Base-by-base conservation (phyloP, 2,329 filamentous ascomycete species). In the Stenocarpella maydis region DNA sequence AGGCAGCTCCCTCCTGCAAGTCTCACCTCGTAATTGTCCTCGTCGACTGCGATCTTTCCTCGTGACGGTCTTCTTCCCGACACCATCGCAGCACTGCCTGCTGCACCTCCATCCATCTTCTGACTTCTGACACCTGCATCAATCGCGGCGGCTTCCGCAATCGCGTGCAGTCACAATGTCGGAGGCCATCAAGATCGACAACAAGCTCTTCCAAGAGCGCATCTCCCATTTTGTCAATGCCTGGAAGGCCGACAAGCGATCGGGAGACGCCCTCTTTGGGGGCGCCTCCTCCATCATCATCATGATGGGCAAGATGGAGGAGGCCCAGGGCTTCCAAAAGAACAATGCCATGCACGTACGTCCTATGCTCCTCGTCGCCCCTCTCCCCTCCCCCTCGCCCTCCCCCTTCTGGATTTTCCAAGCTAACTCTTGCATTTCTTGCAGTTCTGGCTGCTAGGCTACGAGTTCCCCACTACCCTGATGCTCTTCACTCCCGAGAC, bases 361-460 rank as follows among this genome's bases (percentile, higher is more conserved):
- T 73, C 53, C 50, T 34, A 17, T 19, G n/a, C 21, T 28, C 34
- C 47, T n/a, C 26, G 31, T 49, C 50, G 21, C 28, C 34, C 24
- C 54, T 45, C 24, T 34, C 43, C 45, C 31, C 28, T 15, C 9
- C 26, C n/a, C 50, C 47, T 28, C 31, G 26, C n/a, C 31, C 37
- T 8, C 28, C 39, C 12, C 15, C n/a, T 5, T 58, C 34, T 41
- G 45, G 54, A 39, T 43, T 45, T 61, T 45, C 68, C 61, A 34
- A 28, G 55, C 67, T 71, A 64, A 69, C 24, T 19, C 53, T 26
- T 21, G 63, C 49, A 15, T 28, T 55, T 65, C 21, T 64, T 64
- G 60, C 80, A 98, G 95, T 97, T 98, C 82, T 99, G 97, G 97
- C 87, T 99, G 67, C 88, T 99, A 72, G 96, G 96, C 76, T 99